Evolutionary conservation across 2,329 filamentous ascomycete genomes (phyloP).

Genomic region (Ascocoryne sarcoides): DNA sequence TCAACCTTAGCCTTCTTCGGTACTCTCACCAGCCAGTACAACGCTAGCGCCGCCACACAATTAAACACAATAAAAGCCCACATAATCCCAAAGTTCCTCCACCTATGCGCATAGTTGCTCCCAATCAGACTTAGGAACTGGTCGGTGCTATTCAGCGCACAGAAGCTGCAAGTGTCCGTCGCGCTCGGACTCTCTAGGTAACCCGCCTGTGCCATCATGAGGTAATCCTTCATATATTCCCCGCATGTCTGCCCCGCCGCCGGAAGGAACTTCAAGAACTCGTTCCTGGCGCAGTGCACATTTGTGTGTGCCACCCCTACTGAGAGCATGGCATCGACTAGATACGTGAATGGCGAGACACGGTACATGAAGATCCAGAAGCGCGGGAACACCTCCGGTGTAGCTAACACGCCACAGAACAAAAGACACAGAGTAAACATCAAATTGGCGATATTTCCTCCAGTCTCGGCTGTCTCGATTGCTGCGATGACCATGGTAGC

Average conservation of each 20-base stretch:
- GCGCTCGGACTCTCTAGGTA: conserved; percentile 41
- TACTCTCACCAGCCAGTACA: conserved; percentile 44
- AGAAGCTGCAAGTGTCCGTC: conserved; percentile 45
- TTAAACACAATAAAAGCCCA: conserved; percentile 41
- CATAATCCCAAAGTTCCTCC: conserved; percentile 60
- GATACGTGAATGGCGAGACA: conserved; percentile 73
- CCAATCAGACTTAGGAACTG: conserved; percentile 39
- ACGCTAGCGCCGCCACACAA: conserved; percentile 38
- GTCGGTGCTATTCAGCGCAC: conserved; percentile 42
- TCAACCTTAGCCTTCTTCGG: conserved; percentile 29
- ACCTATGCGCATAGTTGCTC: conserved; percentile 48
- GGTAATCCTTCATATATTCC: conserved; percentile 46
- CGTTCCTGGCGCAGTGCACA: conserved; percentile 59
- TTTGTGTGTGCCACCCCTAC: conserved; percentile 58
- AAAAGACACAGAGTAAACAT: conserved; percentile 65
- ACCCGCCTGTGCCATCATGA: conserved; percentile 39
- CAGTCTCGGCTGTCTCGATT: conserved; percentile 65
- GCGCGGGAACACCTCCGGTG: conserved; percentile 51
- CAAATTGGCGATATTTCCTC: conserved; percentile 67
- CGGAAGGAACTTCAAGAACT: conserved; percentile 57
- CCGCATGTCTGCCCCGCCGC: conserved; percentile 46
- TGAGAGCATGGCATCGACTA: conserved; percentile 64
- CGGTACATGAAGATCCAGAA: conserved; percentile 87
- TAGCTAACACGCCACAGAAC: conserved; percentile 66
- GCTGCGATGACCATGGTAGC: conserved; percentile 69